Base-by-base conservation (phyloP, 2,329 filamentous ascomycete genomes). In the Dendryphion nanum region DNA sequence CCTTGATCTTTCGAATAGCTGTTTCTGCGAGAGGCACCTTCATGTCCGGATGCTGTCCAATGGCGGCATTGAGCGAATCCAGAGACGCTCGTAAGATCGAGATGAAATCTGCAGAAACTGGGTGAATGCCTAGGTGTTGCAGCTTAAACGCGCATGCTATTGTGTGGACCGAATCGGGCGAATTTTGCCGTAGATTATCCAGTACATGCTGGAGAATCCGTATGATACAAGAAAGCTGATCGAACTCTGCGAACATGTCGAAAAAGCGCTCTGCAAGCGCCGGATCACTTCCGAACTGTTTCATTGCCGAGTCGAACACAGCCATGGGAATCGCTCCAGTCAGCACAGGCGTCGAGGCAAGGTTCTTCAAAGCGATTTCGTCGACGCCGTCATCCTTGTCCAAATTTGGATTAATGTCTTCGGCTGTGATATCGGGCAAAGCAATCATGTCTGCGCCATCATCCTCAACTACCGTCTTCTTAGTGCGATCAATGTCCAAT, bases 271-370 rank as follows among this genome's bases (percentile, higher is more conserved):
- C 82, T 3, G 82, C 88, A 5, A 89, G 75, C 1, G 73, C 70
- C 2, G 81, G 67, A 42, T 78, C 79, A 61, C 83, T 81, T 48
- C 86, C 82, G 36, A 85, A 78, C 54, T 95, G 83, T 63, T 85
- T 88, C 70, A 82, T 82, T 5, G 89, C 84, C 16, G 88, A 81
- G 56, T 95, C 89, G 58, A 95, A 96, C 33, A 98, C 87, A 26
- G 91, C 89, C 39, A 89, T 78, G 2, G 93, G 90, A 50, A 98
- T 95, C 13, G 89, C 93, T n/a, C 93, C 93, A 43, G 86, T 87
- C 47, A 96, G 75, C 7, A 89, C 89, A 4, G 91, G 89, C 33
- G 89, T 91, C 40, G 75, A 72, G 24, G 78, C 77, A 13, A 86
- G 68, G 44, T 80, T 81, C 56, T 85, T 74, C 47, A 95, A 70